A percentile compares a stretch with the other conserved stretches of the same genome.
Evolutionary conservation across 2,329 filamentous ascomycete species (phyloP).

Genomic region (Neofusicoccum umdonicola): DNA sequence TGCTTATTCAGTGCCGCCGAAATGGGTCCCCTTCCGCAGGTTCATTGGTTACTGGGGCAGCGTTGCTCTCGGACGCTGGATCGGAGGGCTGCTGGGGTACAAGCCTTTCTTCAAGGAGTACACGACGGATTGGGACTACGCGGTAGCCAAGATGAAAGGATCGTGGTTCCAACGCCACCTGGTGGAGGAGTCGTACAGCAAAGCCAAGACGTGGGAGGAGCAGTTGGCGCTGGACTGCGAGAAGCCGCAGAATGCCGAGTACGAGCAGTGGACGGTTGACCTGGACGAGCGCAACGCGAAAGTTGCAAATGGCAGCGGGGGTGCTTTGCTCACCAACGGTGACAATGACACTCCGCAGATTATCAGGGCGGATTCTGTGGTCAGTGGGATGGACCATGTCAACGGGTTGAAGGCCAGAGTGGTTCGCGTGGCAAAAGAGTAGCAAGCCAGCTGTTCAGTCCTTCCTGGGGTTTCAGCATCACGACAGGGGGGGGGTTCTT

Average conservation of each 20-base stretch:
- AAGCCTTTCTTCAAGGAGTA: conserved; percentile 39
- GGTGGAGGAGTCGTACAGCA: conserved; percentile 7
- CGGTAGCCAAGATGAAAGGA: conserved; percentile 3
- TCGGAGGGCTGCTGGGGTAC: conserved; percentile 40
- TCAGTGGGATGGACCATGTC: background rate
- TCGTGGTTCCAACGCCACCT: conserved; percentile 7
- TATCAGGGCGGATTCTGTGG: no score
- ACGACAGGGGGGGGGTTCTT: no score
- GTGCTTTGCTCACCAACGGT: background rate
- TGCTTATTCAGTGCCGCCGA: conserved; percentile 37
- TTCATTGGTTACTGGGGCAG: conserved; percentile 28
- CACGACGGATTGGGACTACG: conserved; percentile 38
- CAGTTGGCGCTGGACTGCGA: conserved; percentile 1
- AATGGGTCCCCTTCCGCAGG: conserved; percentile 38
- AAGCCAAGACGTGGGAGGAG: background rate
- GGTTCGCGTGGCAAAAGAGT: background rate
- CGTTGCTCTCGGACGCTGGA: conserved; percentile 39
- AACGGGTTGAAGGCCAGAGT: background rate
- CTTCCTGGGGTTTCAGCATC: no score
- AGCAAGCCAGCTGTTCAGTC: no score
- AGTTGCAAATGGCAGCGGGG: background rate
- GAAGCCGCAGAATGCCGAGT: conserved; percentile 5
- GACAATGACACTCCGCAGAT: background rate
- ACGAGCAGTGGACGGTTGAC: background rate
- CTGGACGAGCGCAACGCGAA: background rate